A percentile compares a stretch with the other conserved stretches of the same genome.
Evolutionary conservation across 2,329 filamentous ascomycete genomes (phyloP).

Genomic region (Alternaria rosae): DNA sequence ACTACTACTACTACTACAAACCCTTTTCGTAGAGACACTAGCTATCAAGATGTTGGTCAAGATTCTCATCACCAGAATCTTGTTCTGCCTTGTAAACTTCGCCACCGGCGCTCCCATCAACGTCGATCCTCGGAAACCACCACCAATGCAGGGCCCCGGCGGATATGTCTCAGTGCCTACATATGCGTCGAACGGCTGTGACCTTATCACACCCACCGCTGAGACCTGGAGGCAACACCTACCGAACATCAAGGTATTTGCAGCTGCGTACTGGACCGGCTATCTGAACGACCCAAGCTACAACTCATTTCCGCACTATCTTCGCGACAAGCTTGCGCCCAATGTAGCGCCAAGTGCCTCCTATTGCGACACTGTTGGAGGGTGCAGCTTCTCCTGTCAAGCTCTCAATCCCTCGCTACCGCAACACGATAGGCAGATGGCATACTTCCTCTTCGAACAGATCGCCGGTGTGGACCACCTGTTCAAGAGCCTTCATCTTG

Average conservation of each 20-base stretch:
- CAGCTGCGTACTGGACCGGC: background rate
- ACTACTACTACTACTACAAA: background rate
- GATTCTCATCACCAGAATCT: background rate
- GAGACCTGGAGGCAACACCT: background rate
- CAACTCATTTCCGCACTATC: background rate
- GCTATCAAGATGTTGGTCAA: background rate
- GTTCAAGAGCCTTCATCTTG: background rate
- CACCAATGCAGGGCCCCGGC: background rate
- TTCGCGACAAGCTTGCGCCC: conserved; percentile 1
- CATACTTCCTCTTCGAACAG: conserved; percentile 12
- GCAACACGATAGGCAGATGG: conserved; percentile 6
- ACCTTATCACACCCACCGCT: background rate
- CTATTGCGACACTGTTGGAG: conserved; percentile 5
- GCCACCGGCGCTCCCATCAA: background rate
- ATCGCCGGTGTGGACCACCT: conserved; percentile 1
- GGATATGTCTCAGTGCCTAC: background rate
- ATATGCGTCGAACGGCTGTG: background rate
- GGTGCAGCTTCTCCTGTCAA: background rate
- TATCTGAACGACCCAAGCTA: background rate
- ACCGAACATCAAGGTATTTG: background rate
- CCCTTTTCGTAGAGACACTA: background rate
- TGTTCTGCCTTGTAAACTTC: background rate
- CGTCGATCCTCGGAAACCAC: background rate
- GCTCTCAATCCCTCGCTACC: background rate
- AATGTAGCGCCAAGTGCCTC: background rate